phyloP scores from a whole-genome alignment of 2,329 filamentous ascomycete genomes.

The Annulohypoxylon truncatum region DNA sequence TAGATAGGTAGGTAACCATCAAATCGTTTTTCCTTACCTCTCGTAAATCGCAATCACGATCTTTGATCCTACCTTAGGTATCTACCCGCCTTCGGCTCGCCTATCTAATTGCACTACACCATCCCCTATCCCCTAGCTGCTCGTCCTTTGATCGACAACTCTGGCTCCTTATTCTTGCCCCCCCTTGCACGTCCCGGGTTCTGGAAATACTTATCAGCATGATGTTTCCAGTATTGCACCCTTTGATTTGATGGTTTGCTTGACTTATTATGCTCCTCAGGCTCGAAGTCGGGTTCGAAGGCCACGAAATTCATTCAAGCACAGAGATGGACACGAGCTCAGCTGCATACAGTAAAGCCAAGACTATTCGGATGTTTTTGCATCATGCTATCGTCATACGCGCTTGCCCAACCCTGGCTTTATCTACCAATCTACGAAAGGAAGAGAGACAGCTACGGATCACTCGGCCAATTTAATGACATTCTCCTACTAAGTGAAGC shows the following conservation, averaged over 20 bases:
- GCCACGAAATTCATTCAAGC: constrained; percentile 3
- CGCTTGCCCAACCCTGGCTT: constrained; percentile 9
- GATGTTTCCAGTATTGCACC: background rate
- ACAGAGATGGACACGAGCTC: constrained; percentile 12
- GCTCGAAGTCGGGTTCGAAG: constrained; percentile 8
- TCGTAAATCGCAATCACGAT: constrained; percentile 8
- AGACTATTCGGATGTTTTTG: constrained; percentile 1
- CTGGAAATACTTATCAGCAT: background rate
- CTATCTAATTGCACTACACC: constrained; percentile 15
- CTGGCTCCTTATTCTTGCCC: background rate
- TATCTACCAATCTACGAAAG: constrained; percentile 9
- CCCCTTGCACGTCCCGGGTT: background rate
- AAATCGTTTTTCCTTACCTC: background rate
- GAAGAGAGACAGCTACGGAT: background rate
- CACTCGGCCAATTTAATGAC: constrained; percentile 15
- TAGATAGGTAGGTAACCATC: too few relatives aligned
- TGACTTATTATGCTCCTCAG: background rate
- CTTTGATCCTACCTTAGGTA: constrained; percentile 24
- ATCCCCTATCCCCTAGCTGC: background rate
- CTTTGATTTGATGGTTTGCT: constrained; percentile 12
- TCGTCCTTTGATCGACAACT: background rate
- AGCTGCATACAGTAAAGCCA: constrained; percentile 17
- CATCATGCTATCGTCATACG: constrained; percentile 38
- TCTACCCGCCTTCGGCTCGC: constrained; percentile 25
- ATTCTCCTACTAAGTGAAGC: background rate